Evolutionary conservation across 805 yeast species (phyloP), one percentile per base, ranked within the genome.

Genomic region (Lipomyces spencermartinsiae): DNA sequence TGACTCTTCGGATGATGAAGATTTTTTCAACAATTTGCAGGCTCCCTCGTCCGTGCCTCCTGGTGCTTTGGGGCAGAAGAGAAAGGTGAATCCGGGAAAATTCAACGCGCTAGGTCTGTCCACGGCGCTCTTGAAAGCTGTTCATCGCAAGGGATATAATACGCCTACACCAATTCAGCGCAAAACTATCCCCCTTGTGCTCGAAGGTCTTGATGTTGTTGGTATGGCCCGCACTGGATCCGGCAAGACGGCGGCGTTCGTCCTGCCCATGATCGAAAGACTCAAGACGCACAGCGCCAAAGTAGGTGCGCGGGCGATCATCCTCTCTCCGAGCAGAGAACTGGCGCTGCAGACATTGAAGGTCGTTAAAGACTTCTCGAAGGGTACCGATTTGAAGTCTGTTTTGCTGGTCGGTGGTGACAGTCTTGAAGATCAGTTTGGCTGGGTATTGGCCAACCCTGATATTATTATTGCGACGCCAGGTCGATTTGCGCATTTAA

Each of bases 161-260:
- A 95, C 90, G 73, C 99, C 99, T 14, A 95, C 99, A 0, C 99
- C 99, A 1, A 95, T 95, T 78, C 99, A 95, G 80, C 85, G 99
- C 72, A 95, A 94, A 77, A 89, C 99, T 2, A 91, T 95, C 67
- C 99, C 99, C 0, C 82, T 93, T 64, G 89, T 95, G 67, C 82
- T 95, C 81, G 92, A 90, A 59, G 90, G 87, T 64, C 84, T 96
- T 76, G 99, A 95, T 80, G 97, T 95, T 55, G 99, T 95, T 16
- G 99, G 98, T 77, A 95, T 95, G 99, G 99, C 99, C 16, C 86
- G 99, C 76, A 95, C 99, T 0, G 99, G 99, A 75, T 91, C 97
- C 33, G 99, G 99, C 83, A 95, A 95, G 77, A 95, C 99, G 0
- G 99, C 99, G 8, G 98, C 99, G 0, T 95, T 95, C 77, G 85